Evolutionary conservation across 257 asterid genomes (phyloP).

Genomic region (Solanum piurae): DNA sequence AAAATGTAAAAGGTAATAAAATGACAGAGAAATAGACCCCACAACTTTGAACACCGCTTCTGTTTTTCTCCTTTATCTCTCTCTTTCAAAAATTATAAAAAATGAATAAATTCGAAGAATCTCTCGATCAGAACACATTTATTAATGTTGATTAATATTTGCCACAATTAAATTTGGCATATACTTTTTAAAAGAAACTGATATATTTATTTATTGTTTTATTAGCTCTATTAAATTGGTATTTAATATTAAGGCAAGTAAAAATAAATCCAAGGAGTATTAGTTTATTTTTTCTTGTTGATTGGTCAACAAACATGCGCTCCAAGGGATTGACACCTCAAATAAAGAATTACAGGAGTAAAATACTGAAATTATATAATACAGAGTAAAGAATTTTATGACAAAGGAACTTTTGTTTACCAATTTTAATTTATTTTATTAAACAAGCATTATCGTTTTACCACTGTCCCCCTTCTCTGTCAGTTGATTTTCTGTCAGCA

Average conservation of each 20-base stretch:
- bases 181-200: not conserved
- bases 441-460: not conserved
- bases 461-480: not conserved
- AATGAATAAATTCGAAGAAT: not conserved
- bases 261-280: not conserved
- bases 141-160: not conserved
- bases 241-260: not conserved
- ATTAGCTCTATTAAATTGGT: not conserved
- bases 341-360: not conserved
- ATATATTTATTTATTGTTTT: no score
- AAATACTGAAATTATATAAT: not conserved
- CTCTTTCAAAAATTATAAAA: not conserved
- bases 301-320: not conserved
- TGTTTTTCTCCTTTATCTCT: not conserved
- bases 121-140: not conserved
- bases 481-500: not conserved
- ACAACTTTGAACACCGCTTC: not conserved
- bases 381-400: not conserved
- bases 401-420: not conserved
- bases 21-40: not conserved
- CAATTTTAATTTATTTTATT: not conserved
- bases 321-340: not conserved
- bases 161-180: not conserved
- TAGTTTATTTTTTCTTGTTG: slow-evolving; percentile 12
- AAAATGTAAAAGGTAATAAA: not conserved